Evolutionary conservation across 2,329 filamentous ascomycete species (phyloP), one percentile per base, ranked within the genome.

Genomic region (Diaporthe eres): DNA sequence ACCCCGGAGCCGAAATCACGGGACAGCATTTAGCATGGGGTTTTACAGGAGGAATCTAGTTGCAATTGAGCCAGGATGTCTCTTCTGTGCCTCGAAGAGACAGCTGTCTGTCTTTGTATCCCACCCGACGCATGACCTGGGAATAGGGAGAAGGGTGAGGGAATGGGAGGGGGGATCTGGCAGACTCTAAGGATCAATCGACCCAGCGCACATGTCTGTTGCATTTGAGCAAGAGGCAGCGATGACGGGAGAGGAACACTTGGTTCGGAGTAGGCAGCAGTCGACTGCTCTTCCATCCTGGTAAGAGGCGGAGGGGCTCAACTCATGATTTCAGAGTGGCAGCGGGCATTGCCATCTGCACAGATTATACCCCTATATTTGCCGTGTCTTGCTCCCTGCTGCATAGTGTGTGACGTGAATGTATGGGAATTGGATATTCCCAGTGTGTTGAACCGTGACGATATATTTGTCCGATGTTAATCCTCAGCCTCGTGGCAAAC

Each of bases 21-120:
- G 65, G 44, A 31, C 34, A 68, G 63, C 63, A 68, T 68, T 51
- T 53, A 39, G 63, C 47, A 51, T 17, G 61, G 44, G 37, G 63
- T 34, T 15, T 51, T 28, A 39, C 15, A 9, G 15, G 47, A 28
- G 13, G 47, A n/a, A 51, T 67, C 39, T 28, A 68, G 22, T 53
- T 39, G 34, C 47, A 12, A 39, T 39, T 68, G 31, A 68, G 22
- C 47, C n/a, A 53, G 31, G 47, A 19, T 25, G 28, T 44, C 17
- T 49, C 15, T 47, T 22, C 25, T 39, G 63, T 68, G 63, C 3
- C 47, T 9, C 17, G 22, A 31, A 47, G n/a, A 22, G 25, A 65
- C 25, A 22, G 25, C 39, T 28, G 25, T 47, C 8, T 28, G 55
- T 61, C 28, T 47, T n/a, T n/a, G 44, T 67, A 44, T 67, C 44